Evolutionary conservation across 1,284 basidiomycete genomes (phyloP), one percentile per base, ranked within the genome.

Genomic region (Pterulicium gracile): DNA sequence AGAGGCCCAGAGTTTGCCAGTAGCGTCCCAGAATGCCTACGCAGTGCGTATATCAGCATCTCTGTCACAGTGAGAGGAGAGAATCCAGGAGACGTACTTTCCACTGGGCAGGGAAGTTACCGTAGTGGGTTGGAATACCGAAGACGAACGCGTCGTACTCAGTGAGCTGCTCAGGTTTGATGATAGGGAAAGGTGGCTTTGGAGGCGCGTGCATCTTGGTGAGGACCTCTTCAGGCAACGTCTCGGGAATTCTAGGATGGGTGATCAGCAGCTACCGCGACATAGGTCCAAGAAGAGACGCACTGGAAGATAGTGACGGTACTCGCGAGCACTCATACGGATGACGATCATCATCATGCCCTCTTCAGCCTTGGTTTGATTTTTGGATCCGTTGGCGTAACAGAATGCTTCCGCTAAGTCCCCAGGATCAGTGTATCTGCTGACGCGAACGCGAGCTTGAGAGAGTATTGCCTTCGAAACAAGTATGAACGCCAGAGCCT

Each of bases 91-190:
- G n/a, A n/a, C 62, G 23, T 51, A 76, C 79, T 72, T 81, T 84
- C 76, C 77, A 81, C 57, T 86, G 81, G 3, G 65, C 75, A 46
- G 81, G 78, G 66, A 82, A 75, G 63, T 72, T 79, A 40, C 84
- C 84, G 57, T 70, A 85, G 51, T 85, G 79, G 35, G 89, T 92
- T 48, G 88, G 88, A 56, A 92, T 70, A 52, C 89, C 90, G 55
- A 83, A 70, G 51, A 83, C 54, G 70, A 76, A 79, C 4, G 72
- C 82, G 54, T 88, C 81, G 59, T 73, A 84, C 45, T 80, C 63
- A 49, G 68, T 64, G 53, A 96, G 72, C 48, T 81, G 72, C 3
- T 72, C 67, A 39, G 84, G 76, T 14, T 69, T 71, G 59, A 93
- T 71, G 58, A 86, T 59, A 39, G 89, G 88, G 69, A 87, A 87